Conservation (phyloP, 306 rosid genomes). For the Spatholobus suberectus region DNA sequence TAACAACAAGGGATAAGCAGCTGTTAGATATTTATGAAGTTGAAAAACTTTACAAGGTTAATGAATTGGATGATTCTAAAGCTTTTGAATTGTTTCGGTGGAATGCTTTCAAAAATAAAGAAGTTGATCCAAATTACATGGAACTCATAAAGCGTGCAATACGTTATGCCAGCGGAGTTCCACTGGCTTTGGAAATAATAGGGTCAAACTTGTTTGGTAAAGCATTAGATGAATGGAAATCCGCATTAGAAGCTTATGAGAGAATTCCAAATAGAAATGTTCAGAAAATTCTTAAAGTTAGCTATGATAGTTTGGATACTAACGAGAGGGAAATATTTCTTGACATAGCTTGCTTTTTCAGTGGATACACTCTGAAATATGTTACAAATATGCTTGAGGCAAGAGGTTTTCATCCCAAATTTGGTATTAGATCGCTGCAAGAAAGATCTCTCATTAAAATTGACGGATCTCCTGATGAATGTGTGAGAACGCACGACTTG, state of each 20-base stretch:
- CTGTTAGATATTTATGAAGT: not conserved
- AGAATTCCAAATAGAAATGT: not conserved
- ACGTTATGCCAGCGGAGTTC: not conserved
- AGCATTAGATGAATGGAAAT: constrained; percentile 14
- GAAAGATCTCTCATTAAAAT: constrained; percentile 8
- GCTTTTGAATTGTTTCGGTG: constrained; percentile 28
- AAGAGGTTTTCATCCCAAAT: constrained; percentile 23
- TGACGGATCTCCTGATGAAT: not conserved
- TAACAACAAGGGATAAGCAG: not conserved
- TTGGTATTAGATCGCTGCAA: not conserved
- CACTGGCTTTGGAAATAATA: constrained; percentile 14
- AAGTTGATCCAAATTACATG: not conserved
- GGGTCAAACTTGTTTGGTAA: constrained; percentile 17
- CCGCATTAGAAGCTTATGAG: not conserved
- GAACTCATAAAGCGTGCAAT: not conserved
- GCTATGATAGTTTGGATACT: constrained; percentile 20
- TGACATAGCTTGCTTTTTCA: constrained; percentile 39
- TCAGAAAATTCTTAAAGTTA: not conserved
- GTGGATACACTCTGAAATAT: not conserved
- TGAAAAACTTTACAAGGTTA: not conserved
- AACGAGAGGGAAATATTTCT: constrained; percentile 28
- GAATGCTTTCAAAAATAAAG: constrained; percentile 17
- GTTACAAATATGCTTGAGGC: not conserved
- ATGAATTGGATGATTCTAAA: not conserved
- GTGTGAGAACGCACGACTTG: not conserved